Evolutionary conservation across 352 stramenopile genomes (phyloP).

Genomic region (Phytopythium delawarense): DNA sequence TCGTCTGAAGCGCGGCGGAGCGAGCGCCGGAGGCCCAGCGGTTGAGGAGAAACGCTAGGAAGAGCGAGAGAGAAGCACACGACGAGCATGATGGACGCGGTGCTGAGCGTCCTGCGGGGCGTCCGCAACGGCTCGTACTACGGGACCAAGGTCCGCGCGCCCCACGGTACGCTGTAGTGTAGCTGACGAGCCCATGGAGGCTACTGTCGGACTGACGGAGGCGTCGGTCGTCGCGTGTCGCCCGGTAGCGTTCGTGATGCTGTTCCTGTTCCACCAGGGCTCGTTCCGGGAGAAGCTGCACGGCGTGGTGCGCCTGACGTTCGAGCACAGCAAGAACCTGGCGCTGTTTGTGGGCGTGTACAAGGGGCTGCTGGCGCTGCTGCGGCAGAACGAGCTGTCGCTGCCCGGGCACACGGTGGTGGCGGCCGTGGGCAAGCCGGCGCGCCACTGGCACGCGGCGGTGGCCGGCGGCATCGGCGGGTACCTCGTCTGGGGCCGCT

Average conservation of each 20-base stretch:
- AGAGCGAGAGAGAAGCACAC: background rate
- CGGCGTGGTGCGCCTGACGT: conserved; percentile 72
- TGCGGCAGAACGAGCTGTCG: conserved; percentile 52
- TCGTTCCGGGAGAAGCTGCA: conserved; percentile 74
- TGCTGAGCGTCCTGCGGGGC: conserved; percentile 74
- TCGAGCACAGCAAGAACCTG: conserved; percentile 86
- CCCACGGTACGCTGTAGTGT: conserved; percentile 51
- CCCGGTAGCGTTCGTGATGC: conserved; percentile 83
- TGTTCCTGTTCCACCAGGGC: conserved; percentile 84
- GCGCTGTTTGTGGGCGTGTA: conserved; percentile 87
- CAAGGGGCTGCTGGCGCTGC: conserved; percentile 64
- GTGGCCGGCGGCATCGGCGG: conserved; percentile 71
- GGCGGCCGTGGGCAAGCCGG: conserved; percentile 55
- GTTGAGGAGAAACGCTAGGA: background rate
- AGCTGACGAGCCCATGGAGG: background rate
- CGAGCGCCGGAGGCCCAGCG: background rate
- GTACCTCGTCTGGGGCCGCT: conserved; percentile 82
- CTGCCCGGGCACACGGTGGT: conserved; percentile 25
- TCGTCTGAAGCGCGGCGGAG: background rate
- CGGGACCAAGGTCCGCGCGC: conserved; percentile 85
- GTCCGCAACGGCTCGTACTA: conserved; percentile 88
- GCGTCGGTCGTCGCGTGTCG: conserved; percentile 1
- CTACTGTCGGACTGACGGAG: background rate
- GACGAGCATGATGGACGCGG: conserved; percentile 37
- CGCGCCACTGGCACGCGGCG: conserved; percentile 70